phyloP scores from a whole-genome alignment of 177 flowering plant species.

The Vitis hybrid region DNA sequence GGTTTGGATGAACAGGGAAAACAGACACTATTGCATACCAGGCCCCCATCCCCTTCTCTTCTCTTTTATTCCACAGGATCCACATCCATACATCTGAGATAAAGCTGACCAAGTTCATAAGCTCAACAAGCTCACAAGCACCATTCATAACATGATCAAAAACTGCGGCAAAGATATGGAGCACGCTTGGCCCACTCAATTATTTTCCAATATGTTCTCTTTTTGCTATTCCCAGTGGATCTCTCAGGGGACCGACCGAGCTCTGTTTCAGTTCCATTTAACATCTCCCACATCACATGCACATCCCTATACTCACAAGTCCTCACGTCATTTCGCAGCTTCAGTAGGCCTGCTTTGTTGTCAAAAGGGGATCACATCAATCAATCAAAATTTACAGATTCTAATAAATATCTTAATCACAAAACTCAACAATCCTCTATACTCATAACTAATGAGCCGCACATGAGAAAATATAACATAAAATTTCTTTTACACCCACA shows the following conservation, averaged over 20 bases:
- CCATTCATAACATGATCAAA: slow-evolving; percentile 3
- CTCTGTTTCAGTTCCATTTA: slow-evolving; percentile 25
- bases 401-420: no score
- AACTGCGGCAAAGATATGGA: slow-evolving; percentile 22
- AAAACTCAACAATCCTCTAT: no score
- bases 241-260: background rate
- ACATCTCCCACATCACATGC: slow-evolving; percentile 53
- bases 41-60: slow-evolving; percentile 6
- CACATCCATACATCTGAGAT: background rate
- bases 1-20: background rate
- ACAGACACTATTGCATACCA: slow-evolving; percentile 1
- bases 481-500: no score
- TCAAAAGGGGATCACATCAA: background rate
- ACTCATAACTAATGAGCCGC: no score
- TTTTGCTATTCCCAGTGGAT: slow-evolving; percentile 2
- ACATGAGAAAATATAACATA: no score
- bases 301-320: slow-evolving; percentile 45
- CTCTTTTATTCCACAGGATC: background rate
- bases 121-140: background rate
- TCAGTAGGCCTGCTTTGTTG: slow-evolving; percentile 30
- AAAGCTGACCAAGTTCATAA: background rate
- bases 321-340: slow-evolving; percentile 36
- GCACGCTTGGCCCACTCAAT: slow-evolving; percentile 24
- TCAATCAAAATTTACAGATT: background rate
- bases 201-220: slow-evolving; percentile 21